phyloP scores from a whole-genome alignment of 1,284 basidiomycete genomes.

The Leucoagaricus sp. region DNA sequence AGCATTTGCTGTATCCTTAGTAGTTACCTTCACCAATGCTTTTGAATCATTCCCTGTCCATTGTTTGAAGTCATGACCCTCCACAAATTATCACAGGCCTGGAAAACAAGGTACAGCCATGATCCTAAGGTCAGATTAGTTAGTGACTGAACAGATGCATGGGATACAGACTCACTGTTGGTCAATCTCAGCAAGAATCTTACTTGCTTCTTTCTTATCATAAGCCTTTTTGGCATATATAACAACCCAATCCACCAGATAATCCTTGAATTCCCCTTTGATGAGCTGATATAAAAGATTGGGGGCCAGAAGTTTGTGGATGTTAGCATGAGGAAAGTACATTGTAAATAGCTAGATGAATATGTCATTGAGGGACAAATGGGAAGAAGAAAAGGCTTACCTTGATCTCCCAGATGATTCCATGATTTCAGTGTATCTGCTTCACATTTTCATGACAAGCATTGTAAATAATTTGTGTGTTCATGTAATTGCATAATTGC shows the following conservation, averaged over 20 bases:
- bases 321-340: neutral
- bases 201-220: neutral
- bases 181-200: neutral
- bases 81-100: slow-evolving; percentile 5
- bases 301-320: neutral
- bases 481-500: neutral
- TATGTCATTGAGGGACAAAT: too few relatives aligned
- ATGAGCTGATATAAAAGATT: neutral
- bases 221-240: neutral
- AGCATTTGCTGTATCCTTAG: neutral
- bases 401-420: neutral
- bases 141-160: neutral
- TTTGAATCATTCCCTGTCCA: slow-evolving; percentile 20
- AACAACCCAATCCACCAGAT: neutral
- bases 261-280: neutral
- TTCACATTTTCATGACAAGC: neutral
- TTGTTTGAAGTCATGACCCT: slow-evolving; percentile 12
- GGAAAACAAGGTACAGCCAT: neutral
- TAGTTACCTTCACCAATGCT: slow-evolving; percentile 24
- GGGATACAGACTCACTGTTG: neutral
- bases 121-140: neutral
- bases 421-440: neutral
- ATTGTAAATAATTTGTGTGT: too few relatives aligned
- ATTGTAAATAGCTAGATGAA: neutral
- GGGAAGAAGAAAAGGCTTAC: neutral